Conservation (phyloP, 345 rosid species). For the Melastoma malabathricum region DNA sequence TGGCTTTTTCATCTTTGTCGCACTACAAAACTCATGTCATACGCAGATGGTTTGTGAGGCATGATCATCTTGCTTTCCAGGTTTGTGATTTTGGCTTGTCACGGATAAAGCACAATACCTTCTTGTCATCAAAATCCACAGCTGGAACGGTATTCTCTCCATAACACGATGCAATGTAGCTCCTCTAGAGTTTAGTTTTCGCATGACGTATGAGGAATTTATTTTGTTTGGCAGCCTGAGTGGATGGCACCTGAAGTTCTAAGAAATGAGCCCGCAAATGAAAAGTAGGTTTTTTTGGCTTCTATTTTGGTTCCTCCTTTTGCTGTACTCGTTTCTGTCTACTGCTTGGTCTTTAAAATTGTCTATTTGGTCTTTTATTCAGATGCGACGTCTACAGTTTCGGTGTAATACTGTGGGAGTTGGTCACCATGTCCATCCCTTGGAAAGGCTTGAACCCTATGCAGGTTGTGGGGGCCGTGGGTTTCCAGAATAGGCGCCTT, state of each 20-base stretch:
- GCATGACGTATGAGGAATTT: not conserved
- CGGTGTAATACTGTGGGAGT: constrained; percentile 96
- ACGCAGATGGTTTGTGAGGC: not conserved
- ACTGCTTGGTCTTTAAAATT: not conserved
- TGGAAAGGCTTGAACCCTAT: constrained; percentile 98
- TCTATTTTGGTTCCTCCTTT: not conserved
- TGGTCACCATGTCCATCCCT: constrained; percentile 59
- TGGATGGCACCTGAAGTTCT: constrained; percentile 99
- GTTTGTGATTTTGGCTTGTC: constrained; percentile 97
- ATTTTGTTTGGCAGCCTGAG: constrained; percentile 61
- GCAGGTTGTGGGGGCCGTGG: constrained; percentile 99
- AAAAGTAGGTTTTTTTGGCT: constrained; percentile 52
- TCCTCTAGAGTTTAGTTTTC: not conserved
- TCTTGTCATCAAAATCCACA: constrained; percentile 83
- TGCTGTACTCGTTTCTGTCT: not conserved
- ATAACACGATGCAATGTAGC: no score
- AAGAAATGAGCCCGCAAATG: constrained; percentile 91
- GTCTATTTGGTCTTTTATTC: constrained; percentile 11
- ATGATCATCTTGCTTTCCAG: constrained; percentile 20
- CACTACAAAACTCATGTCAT: not conserved
- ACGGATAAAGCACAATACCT: constrained; percentile 80
- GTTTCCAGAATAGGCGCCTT: constrained; percentile 84
- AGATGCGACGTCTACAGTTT: constrained; percentile 98
- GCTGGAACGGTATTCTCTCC: constrained; percentile 70
- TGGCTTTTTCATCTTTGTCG: not conserved